These are phyloP conservation scores for Chlamydomonas sphaeroides DNA, from an alignment of 139 green algal species.

Conservation along the genomic window DNA sequence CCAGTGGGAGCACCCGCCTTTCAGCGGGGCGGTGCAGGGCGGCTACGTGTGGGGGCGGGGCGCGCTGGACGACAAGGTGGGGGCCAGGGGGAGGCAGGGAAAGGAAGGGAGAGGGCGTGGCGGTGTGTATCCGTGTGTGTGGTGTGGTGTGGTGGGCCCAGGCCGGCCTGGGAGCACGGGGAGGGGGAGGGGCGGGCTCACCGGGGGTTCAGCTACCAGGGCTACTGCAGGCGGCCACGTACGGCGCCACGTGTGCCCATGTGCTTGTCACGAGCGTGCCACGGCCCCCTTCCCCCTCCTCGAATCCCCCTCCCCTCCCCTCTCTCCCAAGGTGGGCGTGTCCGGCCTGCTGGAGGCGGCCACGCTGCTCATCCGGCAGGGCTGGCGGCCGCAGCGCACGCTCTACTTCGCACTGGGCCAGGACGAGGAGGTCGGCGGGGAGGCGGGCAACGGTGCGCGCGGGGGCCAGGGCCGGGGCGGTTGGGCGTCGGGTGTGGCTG, in stretches of 20 bases:
- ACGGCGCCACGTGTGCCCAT: too few relatives aligned
- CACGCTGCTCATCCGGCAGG: conserved; percentile 57
- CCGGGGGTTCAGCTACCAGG: too few relatives aligned
- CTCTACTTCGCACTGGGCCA: conserved; percentile 80
- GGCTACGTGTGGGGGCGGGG: conserved; percentile 60
- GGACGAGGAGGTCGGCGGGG: conserved; percentile 82
- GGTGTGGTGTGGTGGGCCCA: too few relatives aligned
- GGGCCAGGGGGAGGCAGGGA: background rate
- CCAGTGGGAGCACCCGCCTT: conserved; percentile 70
- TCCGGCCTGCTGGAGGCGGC: conserved; percentile 74
- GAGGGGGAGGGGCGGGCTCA: too few relatives aligned
- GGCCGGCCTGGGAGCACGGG: too few relatives aligned
- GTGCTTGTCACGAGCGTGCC: too few relatives aligned
- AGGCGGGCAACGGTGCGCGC: conserved; percentile 48
- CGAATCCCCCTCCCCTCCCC: too few relatives aligned
- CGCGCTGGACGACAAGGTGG: conserved; percentile 29
- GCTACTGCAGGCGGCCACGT: too few relatives aligned
- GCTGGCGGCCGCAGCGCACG: conserved; percentile 59
- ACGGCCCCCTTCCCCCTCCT: too few relatives aligned
- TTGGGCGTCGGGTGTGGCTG: background rate
- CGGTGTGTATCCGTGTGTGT: too few relatives aligned
- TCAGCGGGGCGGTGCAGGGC: conserved; percentile 62
- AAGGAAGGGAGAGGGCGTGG: background rate
- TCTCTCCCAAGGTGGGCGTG: conserved; percentile 54
- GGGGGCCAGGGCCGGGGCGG: background rate